Base-by-base conservation (phyloP, 345 rosid species). In the Streptanthus diversifolius region DNA sequence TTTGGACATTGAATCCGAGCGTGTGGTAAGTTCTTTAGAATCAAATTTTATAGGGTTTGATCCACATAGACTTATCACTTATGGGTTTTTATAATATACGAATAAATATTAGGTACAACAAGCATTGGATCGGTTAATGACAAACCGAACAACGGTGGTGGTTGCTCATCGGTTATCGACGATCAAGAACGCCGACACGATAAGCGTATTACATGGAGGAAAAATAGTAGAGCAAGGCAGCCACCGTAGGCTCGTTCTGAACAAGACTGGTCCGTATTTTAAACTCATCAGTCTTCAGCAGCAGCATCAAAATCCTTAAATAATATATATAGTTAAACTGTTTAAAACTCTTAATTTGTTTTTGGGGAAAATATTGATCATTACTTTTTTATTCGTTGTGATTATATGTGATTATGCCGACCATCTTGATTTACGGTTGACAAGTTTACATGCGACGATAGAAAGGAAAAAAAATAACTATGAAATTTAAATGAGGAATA, bases 81-180 rank as follows among this genome's bases (percentile, higher is more conserved):
- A 19, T 24, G 69, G 7, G 37, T 15, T 54, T 21, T 30, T 53
- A 44, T 33, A 35, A 41, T 53, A 44, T 33, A 35, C 51, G 21
- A 45, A 49, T 66, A 55, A 4, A 18, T 40, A 4, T 22, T 41
- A 76, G 79, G 79, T 77, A 70, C 97, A 92, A 48, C 92, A 92
- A 83, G 99, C 99, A n/a, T 80, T 95, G 27, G 97, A 95, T 58
- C 77, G 87, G 53, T 65, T 95, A 71, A 95, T 92, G 97, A 82
- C 55, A 62, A 84, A 84, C 74, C 79, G 97, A 17, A 90, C 99
- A 4, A 92, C 98, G 0, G 78, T 95, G 19, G 78, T 95, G 72
- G 99, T 95, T 78, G 98, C 99, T 5, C 99, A 95, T 68, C 80
- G 99, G 81, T 79, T 95, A 30, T 86, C 98, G 13, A 92, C 99